phyloP scores from a whole-genome alignment of 2,329 filamentous ascomycete species.

The Ophiostoma sp. region DNA sequence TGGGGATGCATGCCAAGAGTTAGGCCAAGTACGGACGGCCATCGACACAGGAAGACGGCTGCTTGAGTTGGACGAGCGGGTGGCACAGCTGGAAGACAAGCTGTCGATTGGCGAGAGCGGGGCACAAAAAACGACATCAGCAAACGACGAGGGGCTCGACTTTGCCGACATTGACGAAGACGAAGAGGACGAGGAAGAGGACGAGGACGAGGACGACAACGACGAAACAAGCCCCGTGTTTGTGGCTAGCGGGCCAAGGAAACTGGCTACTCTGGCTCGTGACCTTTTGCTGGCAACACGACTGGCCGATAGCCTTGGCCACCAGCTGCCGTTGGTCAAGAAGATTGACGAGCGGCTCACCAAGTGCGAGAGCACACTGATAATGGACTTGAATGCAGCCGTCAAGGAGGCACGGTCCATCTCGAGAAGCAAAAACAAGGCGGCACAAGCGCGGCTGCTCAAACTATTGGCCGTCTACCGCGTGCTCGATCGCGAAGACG shows the following conservation, averaged over 20 bases:
- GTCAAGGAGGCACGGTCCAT: slow-evolving; percentile 43
- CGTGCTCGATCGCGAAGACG: slow-evolving; percentile 52
- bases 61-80: slow-evolving; percentile 65
- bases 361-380: slow-evolving; percentile 56
- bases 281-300: slow-evolving; percentile 47
- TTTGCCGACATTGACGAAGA: slow-evolving; percentile 31
- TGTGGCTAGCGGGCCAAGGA: slow-evolving; percentile 49
- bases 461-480: slow-evolving; percentile 56
- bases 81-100: slow-evolving; percentile 63
- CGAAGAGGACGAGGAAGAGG: slow-evolving; percentile 38
- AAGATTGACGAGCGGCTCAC: slow-evolving; percentile 54
- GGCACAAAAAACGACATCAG: slow-evolving; percentile 34
- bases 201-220: slow-evolving; percentile 34
- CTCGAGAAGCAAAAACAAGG: slow-evolving; percentile 35
- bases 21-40: slow-evolving; percentile 61
- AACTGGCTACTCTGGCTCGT: slow-evolving; percentile 47
- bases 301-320: slow-evolving; percentile 48
- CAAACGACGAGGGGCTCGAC: neutral
- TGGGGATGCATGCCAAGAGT: slow-evolving; percentile 61
- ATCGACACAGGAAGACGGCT: slow-evolving; percentile 64
- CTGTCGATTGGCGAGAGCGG: slow-evolving; percentile 54
- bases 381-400: slow-evolving; percentile 57
- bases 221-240: slow-evolving; percentile 39
- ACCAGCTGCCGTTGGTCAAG: slow-evolving; percentile 51
- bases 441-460: slow-evolving; percentile 49